phyloP scores from a whole-genome alignment of 2,329 filamentous ascomycete species.

The Dothideomycetes sp. region DNA sequence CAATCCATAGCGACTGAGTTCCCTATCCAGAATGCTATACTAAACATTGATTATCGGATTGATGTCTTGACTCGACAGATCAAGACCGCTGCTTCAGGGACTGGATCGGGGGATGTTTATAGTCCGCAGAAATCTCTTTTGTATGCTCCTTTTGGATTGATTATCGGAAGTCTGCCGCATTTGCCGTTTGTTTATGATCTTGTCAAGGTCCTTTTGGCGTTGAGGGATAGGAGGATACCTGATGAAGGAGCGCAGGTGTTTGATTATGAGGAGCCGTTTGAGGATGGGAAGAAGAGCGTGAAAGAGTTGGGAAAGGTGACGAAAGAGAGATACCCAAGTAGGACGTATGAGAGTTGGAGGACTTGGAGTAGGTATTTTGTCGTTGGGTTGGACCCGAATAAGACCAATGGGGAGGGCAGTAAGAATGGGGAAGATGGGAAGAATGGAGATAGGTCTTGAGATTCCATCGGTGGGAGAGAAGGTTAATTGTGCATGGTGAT shows the following conservation, averaged over 20 bases:
- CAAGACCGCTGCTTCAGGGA: constrained; percentile 14
- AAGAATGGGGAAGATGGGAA: too few relatives aligned
- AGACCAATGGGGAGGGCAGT: too few relatives aligned
- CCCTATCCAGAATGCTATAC: constrained; percentile 19
- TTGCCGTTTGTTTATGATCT: constrained; percentile 17
- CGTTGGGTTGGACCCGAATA: too few relatives aligned
- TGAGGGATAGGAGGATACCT: constrained; percentile 26
- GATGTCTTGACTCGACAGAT: constrained; percentile 13
- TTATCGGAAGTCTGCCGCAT: constrained; percentile 15
- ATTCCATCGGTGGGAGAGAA: too few relatives aligned
- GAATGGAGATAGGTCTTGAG: too few relatives aligned
- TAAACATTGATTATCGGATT: constrained; percentile 17
- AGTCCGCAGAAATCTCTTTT: constrained; percentile 19
- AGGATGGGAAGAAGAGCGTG: constrained; percentile 18
- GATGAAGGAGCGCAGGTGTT: constrained; percentile 23
- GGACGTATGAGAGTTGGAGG: constrained; percentile 22
- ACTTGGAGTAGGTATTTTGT: constrained; percentile 11
- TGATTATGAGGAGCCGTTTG: constrained; percentile 16
- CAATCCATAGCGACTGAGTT: constrained; percentile 19
- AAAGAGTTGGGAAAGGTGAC: constrained; percentile 9
- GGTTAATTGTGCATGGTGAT: too few relatives aligned
- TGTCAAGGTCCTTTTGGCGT: constrained; percentile 24
- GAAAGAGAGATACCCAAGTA: constrained; percentile 25
- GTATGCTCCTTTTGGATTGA: constrained; percentile 24
- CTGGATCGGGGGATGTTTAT: constrained; percentile 28